Percentiles rank a stretch among this genome's conserved stretches.
These are phyloP conservation scores for Ustilago shanxiensis DNA, from an alignment of 1,284 basidiomycete species.

Conservation along the genomic window DNA sequence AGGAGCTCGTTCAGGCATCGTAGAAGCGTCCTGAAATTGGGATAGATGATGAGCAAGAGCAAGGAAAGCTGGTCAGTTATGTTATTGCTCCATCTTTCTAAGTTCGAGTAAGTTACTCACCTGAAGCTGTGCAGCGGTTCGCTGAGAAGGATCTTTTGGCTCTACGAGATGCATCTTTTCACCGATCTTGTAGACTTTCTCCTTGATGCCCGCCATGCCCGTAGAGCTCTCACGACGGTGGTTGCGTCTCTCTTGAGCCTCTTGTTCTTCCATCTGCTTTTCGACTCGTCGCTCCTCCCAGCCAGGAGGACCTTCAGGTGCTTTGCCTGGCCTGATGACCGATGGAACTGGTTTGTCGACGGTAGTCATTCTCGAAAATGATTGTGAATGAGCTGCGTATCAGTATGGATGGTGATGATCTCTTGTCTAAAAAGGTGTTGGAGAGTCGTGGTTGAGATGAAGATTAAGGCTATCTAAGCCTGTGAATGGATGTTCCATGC, in stretches of 20 bases:
- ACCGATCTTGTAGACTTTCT: constrained; percentile 54
- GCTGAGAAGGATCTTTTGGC: constrained; percentile 42
- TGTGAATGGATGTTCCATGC: background rate
- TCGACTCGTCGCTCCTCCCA: constrained; percentile 54
- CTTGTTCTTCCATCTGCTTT: constrained; percentile 34
- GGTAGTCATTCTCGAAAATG: constrained; percentile 21
- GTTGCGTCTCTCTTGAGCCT: constrained; percentile 34
- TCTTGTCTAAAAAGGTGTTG: too few relatives aligned
- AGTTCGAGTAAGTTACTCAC: constrained; percentile 24
- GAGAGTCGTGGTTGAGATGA: background rate
- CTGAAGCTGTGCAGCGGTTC: constrained; percentile 52
- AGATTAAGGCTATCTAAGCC: background rate
- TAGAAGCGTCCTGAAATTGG: constrained; percentile 50
- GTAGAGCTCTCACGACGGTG: constrained; percentile 39
- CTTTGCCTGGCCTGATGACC: constrained; percentile 53
- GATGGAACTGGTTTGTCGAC: constrained; percentile 35
- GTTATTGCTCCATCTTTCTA: background rate
- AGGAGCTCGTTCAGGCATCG: constrained; percentile 51
- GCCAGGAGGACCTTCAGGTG: constrained; percentile 54
- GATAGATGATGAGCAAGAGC: too few relatives aligned
- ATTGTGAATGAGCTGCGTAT: background rate
- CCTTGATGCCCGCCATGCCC: constrained; percentile 50
- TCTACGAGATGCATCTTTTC: constrained; percentile 60
- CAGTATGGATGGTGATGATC: too few relatives aligned
- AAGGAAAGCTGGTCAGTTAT: background rate